These are phyloP conservation scores for Lunasporangiospora selenospora DNA, from an alignment of 192 early-diverging fungal species.

Conservation along the genomic window DNA sequence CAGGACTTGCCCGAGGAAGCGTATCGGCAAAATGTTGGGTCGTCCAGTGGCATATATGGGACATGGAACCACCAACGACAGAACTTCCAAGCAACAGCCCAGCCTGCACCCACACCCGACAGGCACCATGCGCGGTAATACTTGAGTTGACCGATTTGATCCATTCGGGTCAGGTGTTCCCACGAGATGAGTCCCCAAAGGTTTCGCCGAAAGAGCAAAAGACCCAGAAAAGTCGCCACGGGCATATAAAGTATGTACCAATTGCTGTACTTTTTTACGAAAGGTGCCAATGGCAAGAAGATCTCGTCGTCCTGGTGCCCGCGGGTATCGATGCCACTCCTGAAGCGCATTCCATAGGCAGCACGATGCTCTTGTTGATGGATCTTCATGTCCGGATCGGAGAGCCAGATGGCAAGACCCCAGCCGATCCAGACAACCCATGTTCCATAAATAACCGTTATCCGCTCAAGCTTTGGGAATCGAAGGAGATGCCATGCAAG, in stretches of 20 bases:
- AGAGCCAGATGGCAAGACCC: conserved; percentile 52
- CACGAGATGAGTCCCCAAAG: conserved; percentile 63
- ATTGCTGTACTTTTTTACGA: conserved; percentile 48
- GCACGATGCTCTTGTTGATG: conserved; percentile 43
- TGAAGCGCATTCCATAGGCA: conserved; percentile 22
- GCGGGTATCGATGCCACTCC: not conserved
- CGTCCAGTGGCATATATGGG: conserved; percentile 44
- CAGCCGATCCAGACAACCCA: conserved; percentile 65
- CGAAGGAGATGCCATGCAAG: conserved; percentile 52
- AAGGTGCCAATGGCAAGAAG: conserved; percentile 48
- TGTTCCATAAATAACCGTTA: conserved; percentile 62
- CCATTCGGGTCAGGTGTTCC: conserved; percentile 57
- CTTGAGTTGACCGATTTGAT: conserved; percentile 48
- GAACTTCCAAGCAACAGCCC: conserved; percentile 53
- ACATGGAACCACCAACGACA: conserved; percentile 48
- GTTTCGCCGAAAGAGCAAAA: conserved; percentile 56
- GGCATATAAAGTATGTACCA: conserved; percentile 54
- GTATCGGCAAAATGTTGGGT: conserved; percentile 38
- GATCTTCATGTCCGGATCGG: conserved; percentile 45
- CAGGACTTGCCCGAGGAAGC: conserved; percentile 38
- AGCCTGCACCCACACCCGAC: conserved; percentile 53
- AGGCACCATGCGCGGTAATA: conserved; percentile 60
- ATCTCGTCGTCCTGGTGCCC: conserved; percentile 12
- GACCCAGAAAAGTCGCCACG: conserved; percentile 49
- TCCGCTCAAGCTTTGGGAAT: conserved; percentile 50